A percentile compares a stretch with the other conserved stretches of the same genome.
phyloP scores from a whole-genome alignment of 1,284 basidiomycete genomes.

The Phellinidium pouzarii region DNA sequence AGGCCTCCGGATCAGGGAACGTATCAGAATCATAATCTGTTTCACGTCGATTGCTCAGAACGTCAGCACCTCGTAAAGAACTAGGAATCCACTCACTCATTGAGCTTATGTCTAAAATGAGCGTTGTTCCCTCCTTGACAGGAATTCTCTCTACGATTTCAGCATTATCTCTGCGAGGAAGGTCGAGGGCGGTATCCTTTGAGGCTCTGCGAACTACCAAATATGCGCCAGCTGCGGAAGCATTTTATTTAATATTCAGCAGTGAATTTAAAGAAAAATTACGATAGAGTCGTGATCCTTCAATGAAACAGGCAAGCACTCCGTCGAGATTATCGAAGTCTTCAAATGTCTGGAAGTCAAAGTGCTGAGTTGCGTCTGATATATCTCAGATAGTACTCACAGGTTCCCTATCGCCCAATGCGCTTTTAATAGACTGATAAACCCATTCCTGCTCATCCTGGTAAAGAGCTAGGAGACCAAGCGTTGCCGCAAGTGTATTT shows the following conservation, averaged over 20 bases:
- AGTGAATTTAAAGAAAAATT: background rate
- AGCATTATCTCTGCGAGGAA: conserved; percentile 11
- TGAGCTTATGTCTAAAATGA: conserved; percentile 8
- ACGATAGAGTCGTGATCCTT: conserved; percentile 18
- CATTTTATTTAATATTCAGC: background rate
- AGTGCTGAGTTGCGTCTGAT: background rate
- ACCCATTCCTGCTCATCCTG: conserved; percentile 20
- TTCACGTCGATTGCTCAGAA: background rate
- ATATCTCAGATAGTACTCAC: background rate
- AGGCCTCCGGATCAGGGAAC: conserved; percentile 20
- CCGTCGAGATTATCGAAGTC: conserved; percentile 17
- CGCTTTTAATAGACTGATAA: conserved; percentile 15
- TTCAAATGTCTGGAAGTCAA: conserved; percentile 15
- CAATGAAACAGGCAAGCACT: conserved; percentile 19
- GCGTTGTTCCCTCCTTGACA: conserved; percentile 4
- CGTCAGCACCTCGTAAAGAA: background rate
- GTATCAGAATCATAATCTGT: conserved; percentile 18
- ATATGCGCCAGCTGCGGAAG: conserved; percentile 9
- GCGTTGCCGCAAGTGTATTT: conserved; percentile 18
- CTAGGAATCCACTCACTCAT: conserved; percentile 4
- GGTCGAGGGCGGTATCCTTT: conserved; percentile 6
- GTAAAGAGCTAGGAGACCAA: conserved; percentile 20
- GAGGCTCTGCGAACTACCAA: conserved; percentile 6
- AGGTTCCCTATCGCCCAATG: conserved; percentile 13
- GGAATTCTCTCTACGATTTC: conserved; percentile 4